Evolutionary conservation across 2,329 filamentous ascomycete genomes (phyloP), one percentile per base, ranked within the genome.

Genomic region (Ophiostoma quercus): DNA sequence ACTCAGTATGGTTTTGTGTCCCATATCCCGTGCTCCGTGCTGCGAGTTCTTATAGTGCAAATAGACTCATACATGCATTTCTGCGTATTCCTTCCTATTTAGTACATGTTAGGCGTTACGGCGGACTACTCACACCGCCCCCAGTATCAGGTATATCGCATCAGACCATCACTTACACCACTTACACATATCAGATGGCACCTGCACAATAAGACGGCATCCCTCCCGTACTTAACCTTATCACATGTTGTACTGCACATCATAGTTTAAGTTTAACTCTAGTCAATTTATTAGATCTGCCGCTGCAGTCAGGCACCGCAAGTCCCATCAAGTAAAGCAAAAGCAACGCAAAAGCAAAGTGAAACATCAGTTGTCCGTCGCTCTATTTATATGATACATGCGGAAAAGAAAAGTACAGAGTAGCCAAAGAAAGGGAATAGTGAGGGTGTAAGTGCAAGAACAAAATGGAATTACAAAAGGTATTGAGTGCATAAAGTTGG

Each of bases 381-480:
- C 43, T 47, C 43, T 47, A 22, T 54, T 54, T 29, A 32, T 65
- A 65, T 65, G 62, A 22, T 65, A 39, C 62, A 39, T 37, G 60
- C 51, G 5, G 34, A 8, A 25, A n/a, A 63, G 16, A 34, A 63
- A 34, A n/a, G 43, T 47, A n/a, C 43, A 16, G 16, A 47, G 19
- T 19, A 47, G 43, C 43, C 4, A 47, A 41, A 65, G 32, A 9
- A 57, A 65, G 19, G 16, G 32, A 6, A 65, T n/a, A 39, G 29
- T 63, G 32, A 63, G 11, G n/a, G 57, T 41, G 39, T 12, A 51
- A 25, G 51, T 29, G n/a, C 25, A 22, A 57, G 1, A 34, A 6
- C 25, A n/a, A 65, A 41, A 3, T 5, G 19, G 34, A 34, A 65
- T 65, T 65, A 65, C 62, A 65, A 19, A 39, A 65, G 34, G 62